Conservation (phyloP, 495 filamentous ascomycete genomes). For the Ascodesmis nigricans region DNA sequence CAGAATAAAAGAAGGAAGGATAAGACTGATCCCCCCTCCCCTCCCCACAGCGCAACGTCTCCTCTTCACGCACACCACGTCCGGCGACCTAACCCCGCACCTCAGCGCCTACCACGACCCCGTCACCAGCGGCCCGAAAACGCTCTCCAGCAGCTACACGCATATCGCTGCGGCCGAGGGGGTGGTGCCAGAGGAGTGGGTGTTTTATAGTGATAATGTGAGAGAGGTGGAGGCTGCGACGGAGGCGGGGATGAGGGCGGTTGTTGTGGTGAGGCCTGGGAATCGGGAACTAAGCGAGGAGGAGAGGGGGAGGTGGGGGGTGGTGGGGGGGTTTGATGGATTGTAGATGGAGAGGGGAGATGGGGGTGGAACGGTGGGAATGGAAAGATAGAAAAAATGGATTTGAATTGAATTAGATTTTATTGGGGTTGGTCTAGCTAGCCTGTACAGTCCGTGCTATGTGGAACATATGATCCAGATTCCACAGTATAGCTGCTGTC, state of each 20-base stretch:
- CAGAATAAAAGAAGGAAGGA: not conserved
- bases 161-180: slow-evolving; percentile 31
- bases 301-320: slow-evolving; percentile 35
- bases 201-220: slow-evolving; percentile 51
- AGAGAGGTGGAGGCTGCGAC: slow-evolving; percentile 46
- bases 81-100: slow-evolving; percentile 32
- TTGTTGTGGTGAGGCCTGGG: slow-evolving; percentile 39
- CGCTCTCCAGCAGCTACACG: slow-evolving; percentile 35
- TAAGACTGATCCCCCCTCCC: slow-evolving; percentile 8
- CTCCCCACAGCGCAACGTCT: slow-evolving; percentile 37
- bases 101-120: slow-evolving; percentile 48
- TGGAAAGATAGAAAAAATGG: slow-evolving; percentile 14
- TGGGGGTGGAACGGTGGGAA: slow-evolving; percentile 8
- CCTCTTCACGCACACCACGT: slow-evolving; percentile 42
- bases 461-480: too few species aligned
- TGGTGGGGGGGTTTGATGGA: slow-evolving; percentile 36
- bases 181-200: slow-evolving; percentile 26
- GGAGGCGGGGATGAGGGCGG: slow-evolving; percentile 37
- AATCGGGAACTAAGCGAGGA: slow-evolving; percentile 33
- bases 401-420: not conserved
- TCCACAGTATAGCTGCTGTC: too few species aligned
- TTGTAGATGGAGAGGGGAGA: slow-evolving; percentile 55
- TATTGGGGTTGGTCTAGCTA: too few species aligned
- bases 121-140: slow-evolving; percentile 49
- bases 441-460: too few species aligned